Evolutionary conservation across 1,284 basidiomycete genomes (phyloP), one percentile per base, ranked within the genome.

Genomic region (Trichosporon inkin): DNA sequence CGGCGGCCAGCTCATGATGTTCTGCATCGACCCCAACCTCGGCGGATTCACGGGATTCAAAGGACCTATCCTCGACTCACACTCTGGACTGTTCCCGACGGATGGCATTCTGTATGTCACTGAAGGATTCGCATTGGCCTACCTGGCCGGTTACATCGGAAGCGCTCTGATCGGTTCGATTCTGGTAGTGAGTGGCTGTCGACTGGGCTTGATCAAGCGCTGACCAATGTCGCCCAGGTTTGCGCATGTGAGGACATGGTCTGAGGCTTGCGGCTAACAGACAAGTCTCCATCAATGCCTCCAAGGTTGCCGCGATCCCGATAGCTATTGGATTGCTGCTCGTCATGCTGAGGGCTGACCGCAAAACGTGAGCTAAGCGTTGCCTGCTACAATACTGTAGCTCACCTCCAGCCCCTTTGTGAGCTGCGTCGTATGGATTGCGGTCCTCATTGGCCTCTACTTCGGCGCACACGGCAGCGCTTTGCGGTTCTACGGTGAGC

Each of bases 381-480:
- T 17, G 6, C 24, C 4, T 6, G 40, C 16, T n/a, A n/a, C n/a
- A n/a, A n/a, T n/a, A n/a, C n/a, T n/a, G 2, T n/a, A 17, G 19
- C 56, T 58, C 44, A 65, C 34, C 1, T 11, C 7, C 56, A 78
- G 76, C 8, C 75, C 76, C 2, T 78, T 74, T 55, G 68, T 68
- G 6, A 77, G 75, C 55, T 74, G 78, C 44, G 67, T 75, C 11
- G 44, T 63, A 1, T 71, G 71, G 51, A 76, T 78, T 56, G 74
- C 66, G 0, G 56, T 79, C 17, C 68, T 79, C 57, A 72, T 79
- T 28, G 78, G 77, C 1, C 52, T 79, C 5, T 79, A 77, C 77
- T 79, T 78, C 56, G 74, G 70, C 0, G 72, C 74, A 56, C 77
- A 79, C 61, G 78, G 77, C 17, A 78, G 71, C 65, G 75, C 74